Evolutionary conservation across 306 rosid species (phyloP).

Genomic region (Cicer pinnatifidum): DNA sequence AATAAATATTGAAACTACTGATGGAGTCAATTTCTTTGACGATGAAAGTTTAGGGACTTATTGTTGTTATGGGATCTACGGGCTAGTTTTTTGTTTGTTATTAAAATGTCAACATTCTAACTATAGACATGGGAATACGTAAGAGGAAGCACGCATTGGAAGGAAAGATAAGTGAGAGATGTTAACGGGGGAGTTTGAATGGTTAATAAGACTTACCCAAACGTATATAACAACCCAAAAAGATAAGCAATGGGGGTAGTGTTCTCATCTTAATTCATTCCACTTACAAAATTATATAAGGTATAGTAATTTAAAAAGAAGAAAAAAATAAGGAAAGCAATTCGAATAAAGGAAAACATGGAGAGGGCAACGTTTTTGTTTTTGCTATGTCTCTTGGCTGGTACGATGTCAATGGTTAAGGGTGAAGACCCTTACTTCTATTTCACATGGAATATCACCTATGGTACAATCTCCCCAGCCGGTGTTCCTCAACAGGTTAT

Average conservation of each 20-base stretch:
- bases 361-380: slow-evolving; percentile 28
- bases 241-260: not conserved
- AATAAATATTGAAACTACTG: not conserved
- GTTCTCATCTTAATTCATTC: slow-evolving; percentile 9
- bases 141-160: slow-evolving; percentile 50
- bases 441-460: slow-evolving; percentile 75
- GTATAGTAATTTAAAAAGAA: not conserved
- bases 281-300: not conserved
- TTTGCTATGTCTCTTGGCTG: slow-evolving; percentile 50
- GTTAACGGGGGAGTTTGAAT: slow-evolving; percentile 16
- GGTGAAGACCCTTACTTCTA: slow-evolving; percentile 74
- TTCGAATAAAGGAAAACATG: slow-evolving; percentile 17
- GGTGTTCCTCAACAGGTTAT: slow-evolving; percentile 89
- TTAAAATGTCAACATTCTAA: slow-evolving; percentile 23
- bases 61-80: not conserved
- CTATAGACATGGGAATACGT: not conserved
- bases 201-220: slow-evolving; percentile 34
- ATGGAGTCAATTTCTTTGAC: not conserved
- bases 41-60: not conserved
- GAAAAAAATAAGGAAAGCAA: not conserved
- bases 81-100: not conserved
- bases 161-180: slow-evolving; percentile 34
- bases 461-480: slow-evolving; percentile 76
- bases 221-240: slow-evolving; percentile 40
- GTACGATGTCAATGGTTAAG: slow-evolving; percentile 31